Percentiles rank a stretch among this genome's conserved stretches.
phyloP scores from a whole-genome alignment of 768 basidiomycete species.

The Trametes meyenii region DNA sequence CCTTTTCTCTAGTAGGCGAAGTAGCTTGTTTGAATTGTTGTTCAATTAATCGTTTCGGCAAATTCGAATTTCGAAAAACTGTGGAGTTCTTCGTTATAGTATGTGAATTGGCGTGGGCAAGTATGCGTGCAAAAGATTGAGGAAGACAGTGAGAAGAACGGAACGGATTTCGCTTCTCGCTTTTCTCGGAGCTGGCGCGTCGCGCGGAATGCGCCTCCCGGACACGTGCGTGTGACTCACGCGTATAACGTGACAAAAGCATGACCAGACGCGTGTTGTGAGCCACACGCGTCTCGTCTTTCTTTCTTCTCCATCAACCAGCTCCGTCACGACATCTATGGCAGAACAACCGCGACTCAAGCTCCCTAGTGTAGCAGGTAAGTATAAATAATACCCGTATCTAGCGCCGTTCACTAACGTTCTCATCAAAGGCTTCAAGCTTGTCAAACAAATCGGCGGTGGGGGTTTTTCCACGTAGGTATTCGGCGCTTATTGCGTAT shows the following conservation, averaged over 20 bases:
- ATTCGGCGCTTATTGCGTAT: neutral
- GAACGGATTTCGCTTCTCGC: no score
- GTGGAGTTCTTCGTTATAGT: no score
- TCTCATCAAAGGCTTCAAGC: slow-evolving; percentile 56
- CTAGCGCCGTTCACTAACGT: neutral
- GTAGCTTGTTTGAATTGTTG: no score
- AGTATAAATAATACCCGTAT: neutral
- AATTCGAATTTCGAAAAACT: no score
- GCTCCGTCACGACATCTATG: slow-evolving; percentile 1
- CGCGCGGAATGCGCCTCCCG: neutral
- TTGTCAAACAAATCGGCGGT: slow-evolving; percentile 79
- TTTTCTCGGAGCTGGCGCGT: no score
- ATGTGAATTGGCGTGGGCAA: no score
- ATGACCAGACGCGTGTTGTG: neutral
- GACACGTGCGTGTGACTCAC: slow-evolving; percentile 13
- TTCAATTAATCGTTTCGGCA: no score
- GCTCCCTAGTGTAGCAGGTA: slow-evolving; percentile 18
- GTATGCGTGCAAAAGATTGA: no score
- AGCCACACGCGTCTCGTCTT: slow-evolving; percentile 9
- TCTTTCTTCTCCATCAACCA: neutral
- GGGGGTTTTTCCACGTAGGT: slow-evolving; percentile 86
- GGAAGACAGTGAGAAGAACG: no score
- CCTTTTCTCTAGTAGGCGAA: no score
- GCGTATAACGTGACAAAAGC: slow-evolving; percentile 6
- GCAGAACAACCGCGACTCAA: slow-evolving; percentile 10